phyloP scores from a whole-genome alignment of 768 basidiomycete species.

The Lactarius hatsudake region DNA sequence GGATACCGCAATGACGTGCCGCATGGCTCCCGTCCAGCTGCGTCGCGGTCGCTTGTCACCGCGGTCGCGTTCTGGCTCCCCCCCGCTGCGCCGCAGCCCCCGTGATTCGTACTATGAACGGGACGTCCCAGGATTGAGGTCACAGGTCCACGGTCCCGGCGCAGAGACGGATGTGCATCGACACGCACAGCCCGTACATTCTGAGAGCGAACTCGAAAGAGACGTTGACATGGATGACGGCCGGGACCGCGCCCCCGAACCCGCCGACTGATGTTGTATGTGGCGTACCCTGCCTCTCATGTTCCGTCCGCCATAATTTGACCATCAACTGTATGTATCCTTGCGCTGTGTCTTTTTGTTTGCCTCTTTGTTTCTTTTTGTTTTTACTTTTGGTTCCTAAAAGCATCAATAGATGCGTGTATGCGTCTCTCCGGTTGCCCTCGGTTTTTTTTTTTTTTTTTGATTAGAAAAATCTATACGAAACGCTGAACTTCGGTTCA shows the following conservation, averaged over 20 bases:
- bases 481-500: not conserved
- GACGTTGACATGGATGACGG: slow-evolving; percentile 24
- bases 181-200: slow-evolving; percentile 9
- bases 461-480: not conserved
- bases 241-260: slow-evolving; percentile 24
- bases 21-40: slow-evolving; percentile 18
- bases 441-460: not conserved
- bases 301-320: slow-evolving; percentile 9
- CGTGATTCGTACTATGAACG: slow-evolving; percentile 23
- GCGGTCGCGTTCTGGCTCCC: slow-evolving; percentile 25
- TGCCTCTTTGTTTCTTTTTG: not conserved
- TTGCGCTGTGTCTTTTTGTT: not conserved
- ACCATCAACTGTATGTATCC: slow-evolving; percentile 2
- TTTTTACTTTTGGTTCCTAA: not conserved
- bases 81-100: slow-evolving; percentile 16
- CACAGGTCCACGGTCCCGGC: slow-evolving; percentile 9
- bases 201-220: slow-evolving; percentile 20
- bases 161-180: slow-evolving; percentile 12
- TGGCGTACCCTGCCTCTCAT: slow-evolving; percentile 4
- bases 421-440: slow-evolving; percentile 5
- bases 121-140: slow-evolving; percentile 12
- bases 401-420: slow-evolving; percentile 19
- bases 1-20: slow-evolving; percentile 20
- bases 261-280: slow-evolving; percentile 23
- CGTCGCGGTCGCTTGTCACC: slow-evolving; percentile 24